Base-by-base conservation (phyloP, 768 basidiomycete species). In the Mycena polygramma region DNA sequence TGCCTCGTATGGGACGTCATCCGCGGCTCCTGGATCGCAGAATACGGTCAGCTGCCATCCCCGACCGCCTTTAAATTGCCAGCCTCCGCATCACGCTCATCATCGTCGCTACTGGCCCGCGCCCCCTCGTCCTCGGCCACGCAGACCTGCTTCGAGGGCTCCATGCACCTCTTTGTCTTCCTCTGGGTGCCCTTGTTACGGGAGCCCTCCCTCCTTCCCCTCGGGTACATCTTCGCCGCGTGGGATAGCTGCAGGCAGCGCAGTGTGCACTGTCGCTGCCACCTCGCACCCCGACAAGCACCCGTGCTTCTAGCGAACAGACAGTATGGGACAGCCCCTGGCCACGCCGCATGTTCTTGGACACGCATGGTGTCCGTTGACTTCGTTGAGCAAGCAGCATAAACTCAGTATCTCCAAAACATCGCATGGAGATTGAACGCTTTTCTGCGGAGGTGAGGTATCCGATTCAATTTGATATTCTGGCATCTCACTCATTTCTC, bases 161-260 rank as follows among this genome's bases (percentile, higher is more conserved):
- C 91, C 7, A 93, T 94, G 92, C 93, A 94, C 79, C 86, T 94
- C 69, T 94, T 94, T 79, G 93, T 94, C 72, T 94, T 93, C 82
- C 83, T 91, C 70, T 94, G 93, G 93, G 93, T 94, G 0, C 92
- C 93, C 0, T 85, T 89, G 2, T 81, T 94, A 19, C 92, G 94
- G 79, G 90, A 93, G 76, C 81, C 81, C 22, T 85, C 89, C 8
- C 67, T 81, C 20, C 88, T 92, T 30, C 93, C 93, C 0, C 83
- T 94, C 10, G 93, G 93, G 2, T 92, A 91, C 79, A 93, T 94
- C 73, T 94, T 94, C 79, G 91, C 92, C 35, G 85, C 88, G 9
- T n/a, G n/a, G n/a, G n/a, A n/a, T n/a, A n/a, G n/a, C n/a, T 92
- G 93, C 83, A 94, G 94, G 93, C 81, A 88, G 89, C 63, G 78